A percentile compares a stretch with the other conserved stretches of the same genome.
Conservation (phyloP, 106 monocot genomes). For the Chionographis japonica region DNA sequence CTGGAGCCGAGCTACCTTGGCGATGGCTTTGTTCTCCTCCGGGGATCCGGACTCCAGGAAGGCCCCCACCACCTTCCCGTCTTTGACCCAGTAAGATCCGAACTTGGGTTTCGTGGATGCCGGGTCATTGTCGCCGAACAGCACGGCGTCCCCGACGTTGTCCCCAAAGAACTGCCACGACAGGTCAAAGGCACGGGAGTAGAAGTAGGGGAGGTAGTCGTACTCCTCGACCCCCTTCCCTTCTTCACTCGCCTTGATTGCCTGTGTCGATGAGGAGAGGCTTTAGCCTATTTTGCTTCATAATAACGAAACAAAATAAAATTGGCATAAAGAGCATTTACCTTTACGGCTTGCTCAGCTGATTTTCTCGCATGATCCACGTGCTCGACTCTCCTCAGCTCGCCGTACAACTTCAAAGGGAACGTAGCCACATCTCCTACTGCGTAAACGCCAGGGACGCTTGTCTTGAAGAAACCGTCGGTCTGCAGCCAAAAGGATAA, state of each 20-base stretch:
- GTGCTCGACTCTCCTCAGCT: constrained; percentile 59
- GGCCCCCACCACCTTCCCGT: constrained; percentile 49
- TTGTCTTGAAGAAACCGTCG: constrained; percentile 54
- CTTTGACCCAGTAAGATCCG: constrained; percentile 61
- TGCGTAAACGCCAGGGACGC: constrained; percentile 46
- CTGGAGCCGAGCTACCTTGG: constrained; percentile 39
- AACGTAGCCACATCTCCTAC: constrained; percentile 67
- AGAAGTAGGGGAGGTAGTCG: constrained; percentile 66
- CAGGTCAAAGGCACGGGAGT: constrained; percentile 53
- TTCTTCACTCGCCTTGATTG: constrained; percentile 52
- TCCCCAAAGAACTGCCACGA: constrained; percentile 74
- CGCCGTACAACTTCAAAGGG: constrained; percentile 52
- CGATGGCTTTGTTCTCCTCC: constrained; percentile 69
- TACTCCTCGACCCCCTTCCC: constrained; percentile 35
- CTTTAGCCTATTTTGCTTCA: neutral
- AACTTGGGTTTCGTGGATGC: constrained; percentile 49
- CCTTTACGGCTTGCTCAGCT: constrained; percentile 70
- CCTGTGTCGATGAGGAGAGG: constrained; percentile 18
- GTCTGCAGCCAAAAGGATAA: constrained; percentile 28
- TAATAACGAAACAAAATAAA: no score
- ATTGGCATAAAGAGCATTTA: neutral
- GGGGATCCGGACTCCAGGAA: constrained; percentile 50
- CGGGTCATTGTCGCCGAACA: constrained; percentile 56
- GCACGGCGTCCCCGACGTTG: constrained; percentile 57
- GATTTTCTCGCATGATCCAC: constrained; percentile 69